phyloP scores from a whole-genome alignment of 2,329 filamentous ascomycete species.

The Arthrocladium fulminans region DNA sequence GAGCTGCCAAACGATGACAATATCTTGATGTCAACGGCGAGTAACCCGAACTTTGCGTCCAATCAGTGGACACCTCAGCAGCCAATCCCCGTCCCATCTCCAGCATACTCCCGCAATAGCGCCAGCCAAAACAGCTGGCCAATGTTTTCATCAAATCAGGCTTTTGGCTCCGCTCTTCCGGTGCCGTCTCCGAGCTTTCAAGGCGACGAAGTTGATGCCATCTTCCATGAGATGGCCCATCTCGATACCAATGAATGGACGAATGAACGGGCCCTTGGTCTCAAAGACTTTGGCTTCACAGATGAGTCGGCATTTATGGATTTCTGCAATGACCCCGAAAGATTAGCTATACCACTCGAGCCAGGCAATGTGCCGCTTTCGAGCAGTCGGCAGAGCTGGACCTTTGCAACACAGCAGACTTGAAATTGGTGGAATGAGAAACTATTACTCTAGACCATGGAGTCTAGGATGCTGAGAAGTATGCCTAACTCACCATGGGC shows the following conservation, averaged over 20 bases:
- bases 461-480: too few species aligned
- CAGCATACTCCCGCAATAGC: neutral
- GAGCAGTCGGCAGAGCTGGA: conserved; percentile 7
- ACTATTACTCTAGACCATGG: too few species aligned
- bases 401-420: conserved; percentile 4
- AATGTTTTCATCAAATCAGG: neutral
- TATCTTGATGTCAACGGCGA: neutral
- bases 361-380: conserved; percentile 2
- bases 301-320: conserved; percentile 37
- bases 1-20: too few species aligned
- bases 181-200: conserved; percentile 21
- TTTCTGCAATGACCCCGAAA: conserved; percentile 38
- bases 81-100: neutral
- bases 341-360: conserved; percentile 24
- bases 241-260: conserved; percentile 39
- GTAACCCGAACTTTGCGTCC: neutral
- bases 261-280: conserved; percentile 31
- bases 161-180: neutral
- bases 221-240: conserved; percentile 39
- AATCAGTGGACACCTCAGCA: neutral
- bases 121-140: conserved; percentile 1
- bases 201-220: conserved; percentile 33
- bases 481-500: too few species aligned
- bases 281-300: conserved; percentile 38
- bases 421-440: neutral